phyloP scores from a whole-genome alignment of 306 rosid species.

The Senna siamea region DNA sequence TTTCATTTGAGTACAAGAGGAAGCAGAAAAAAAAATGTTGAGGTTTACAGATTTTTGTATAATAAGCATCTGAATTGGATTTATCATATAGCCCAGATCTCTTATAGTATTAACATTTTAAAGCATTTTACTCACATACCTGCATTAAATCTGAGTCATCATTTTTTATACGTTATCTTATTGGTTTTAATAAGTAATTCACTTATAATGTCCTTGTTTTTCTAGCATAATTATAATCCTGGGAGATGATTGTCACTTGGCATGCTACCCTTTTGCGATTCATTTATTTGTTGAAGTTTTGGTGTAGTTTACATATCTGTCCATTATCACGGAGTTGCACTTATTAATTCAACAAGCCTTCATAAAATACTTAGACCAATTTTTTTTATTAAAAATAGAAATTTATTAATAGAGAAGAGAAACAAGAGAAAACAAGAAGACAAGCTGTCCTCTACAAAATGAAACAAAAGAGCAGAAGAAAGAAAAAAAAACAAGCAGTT shows the following conservation, averaged over 20 bases:
- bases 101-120: background rate
- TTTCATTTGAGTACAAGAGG: background rate
- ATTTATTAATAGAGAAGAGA: no score
- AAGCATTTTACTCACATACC: background rate
- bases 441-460: no score
- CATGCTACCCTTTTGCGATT: constrained; percentile 13
- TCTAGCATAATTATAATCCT: constrained; percentile 17
- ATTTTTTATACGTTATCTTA: constrained; percentile 12
- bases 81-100: background rate
- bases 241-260: constrained; percentile 5
- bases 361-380: constrained; percentile 9
- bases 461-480: no score
- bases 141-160: background rate
- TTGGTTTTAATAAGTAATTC: background rate
- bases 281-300: background rate
- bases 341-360: constrained; percentile 1
- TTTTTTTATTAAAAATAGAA: no score
- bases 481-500: no score
- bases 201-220: background rate
- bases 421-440: no score
- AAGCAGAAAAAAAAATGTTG: background rate
- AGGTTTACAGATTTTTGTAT: background rate
- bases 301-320: constrained; percentile 4
- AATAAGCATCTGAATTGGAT: background rate
- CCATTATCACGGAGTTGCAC: constrained; percentile 22